phyloP scores from a whole-genome alignment of 1,284 basidiomycete genomes.

The Marasmius oreades region DNA sequence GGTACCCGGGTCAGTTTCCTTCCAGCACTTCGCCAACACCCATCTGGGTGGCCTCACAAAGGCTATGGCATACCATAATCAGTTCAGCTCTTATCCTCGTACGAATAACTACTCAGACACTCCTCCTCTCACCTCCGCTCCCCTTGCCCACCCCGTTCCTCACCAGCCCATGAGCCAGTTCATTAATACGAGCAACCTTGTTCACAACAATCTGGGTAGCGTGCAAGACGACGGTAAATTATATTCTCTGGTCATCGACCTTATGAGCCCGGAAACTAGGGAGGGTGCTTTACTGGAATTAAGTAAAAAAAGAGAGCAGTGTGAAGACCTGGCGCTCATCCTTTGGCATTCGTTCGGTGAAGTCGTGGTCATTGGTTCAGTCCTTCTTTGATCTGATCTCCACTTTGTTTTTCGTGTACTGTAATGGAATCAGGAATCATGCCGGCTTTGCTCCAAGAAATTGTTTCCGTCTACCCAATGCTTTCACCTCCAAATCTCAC shows the following conservation, averaged over 20 bases:
- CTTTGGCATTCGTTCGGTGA: slow-evolving; percentile 98
- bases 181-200: background rate
- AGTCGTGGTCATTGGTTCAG: slow-evolving; percentile 26
- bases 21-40: background rate
- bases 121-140: background rate
- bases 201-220: slow-evolving; percentile 12
- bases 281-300: slow-evolving; percentile 91
- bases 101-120: background rate
- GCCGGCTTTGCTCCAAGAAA: slow-evolving; percentile 97
- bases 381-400: background rate
- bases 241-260: slow-evolving; percentile 77
- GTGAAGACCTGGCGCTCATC: slow-evolving; percentile 96
- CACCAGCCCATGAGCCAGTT: background rate
- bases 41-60: background rate
- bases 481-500: slow-evolving; percentile 95
- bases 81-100: background rate
- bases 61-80: background rate
- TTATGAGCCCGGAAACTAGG: slow-evolving; percentile 77
- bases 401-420: slow-evolving; percentile 7
- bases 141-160: background rate
- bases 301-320: slow-evolving; percentile 99
- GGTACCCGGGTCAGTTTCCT: too few species aligned
- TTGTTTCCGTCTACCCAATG: slow-evolving; percentile 97
- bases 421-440: slow-evolving; percentile 73
- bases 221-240: slow-evolving; percentile 78